Conservation (phyloP, 1,139 yeast genomes). For the Blastobotrys elegans region DNA sequence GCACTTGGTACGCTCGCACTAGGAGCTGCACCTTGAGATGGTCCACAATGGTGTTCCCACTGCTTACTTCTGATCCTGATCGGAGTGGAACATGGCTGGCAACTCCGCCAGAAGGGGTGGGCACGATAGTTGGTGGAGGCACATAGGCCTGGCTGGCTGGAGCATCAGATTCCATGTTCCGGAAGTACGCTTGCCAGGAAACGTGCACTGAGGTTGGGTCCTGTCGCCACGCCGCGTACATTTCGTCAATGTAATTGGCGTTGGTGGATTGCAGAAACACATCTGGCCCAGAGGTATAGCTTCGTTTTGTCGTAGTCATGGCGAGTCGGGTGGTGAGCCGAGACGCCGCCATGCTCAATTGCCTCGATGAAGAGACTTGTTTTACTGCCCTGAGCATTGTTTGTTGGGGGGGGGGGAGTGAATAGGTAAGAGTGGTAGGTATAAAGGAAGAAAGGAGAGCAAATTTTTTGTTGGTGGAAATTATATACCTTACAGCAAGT, state of each 20-base stretch:
- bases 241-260: constrained; percentile 93
- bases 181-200: constrained; percentile 94
- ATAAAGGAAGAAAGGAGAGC: too few relatives aligned
- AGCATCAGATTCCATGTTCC: constrained; percentile 68
- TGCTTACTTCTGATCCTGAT: constrained; percentile 16
- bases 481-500: too few relatives aligned
- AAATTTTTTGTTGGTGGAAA: too few relatives aligned
- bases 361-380: constrained; percentile 1
- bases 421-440: too few relatives aligned
- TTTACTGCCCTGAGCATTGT: constrained; percentile 7
- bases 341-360: background rate
- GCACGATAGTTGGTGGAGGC: constrained; percentile 88
- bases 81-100: constrained; percentile 44
- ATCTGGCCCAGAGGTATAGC: constrained; percentile 39
- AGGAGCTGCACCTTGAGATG: constrained; percentile 94
- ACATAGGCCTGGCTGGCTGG: constrained; percentile 70
- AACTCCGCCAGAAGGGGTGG: constrained; percentile 68
- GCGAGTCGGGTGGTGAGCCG: background rate
- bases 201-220: constrained; percentile 91
- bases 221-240: constrained; percentile 90
- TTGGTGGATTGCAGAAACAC: constrained; percentile 78
- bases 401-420: too few relatives aligned
- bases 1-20: constrained; percentile 97
- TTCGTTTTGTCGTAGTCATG: constrained; percentile 3
- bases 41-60: constrained; percentile 57